Evolutionary conservation across 306 rosid species (phyloP).

Genomic region (Hippophae gyantsensis): DNA sequence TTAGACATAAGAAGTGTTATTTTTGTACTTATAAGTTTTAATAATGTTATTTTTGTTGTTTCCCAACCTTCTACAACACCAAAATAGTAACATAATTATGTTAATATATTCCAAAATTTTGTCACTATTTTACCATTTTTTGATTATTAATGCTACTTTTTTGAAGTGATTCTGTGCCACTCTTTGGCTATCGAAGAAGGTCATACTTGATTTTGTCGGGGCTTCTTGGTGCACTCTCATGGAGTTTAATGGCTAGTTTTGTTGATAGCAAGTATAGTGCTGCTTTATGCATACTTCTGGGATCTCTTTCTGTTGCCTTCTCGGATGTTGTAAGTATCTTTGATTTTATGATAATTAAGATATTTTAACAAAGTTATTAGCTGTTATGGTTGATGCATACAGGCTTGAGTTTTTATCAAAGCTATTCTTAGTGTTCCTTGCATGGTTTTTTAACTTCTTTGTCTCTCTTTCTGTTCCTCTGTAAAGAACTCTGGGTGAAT

Average conservation of each 20-base stretch:
- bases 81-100: no score
- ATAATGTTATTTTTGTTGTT: no score
- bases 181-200: slow-evolving; percentile 93
- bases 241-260: slow-evolving; percentile 83
- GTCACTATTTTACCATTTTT: no score
- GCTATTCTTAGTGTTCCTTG: no score
- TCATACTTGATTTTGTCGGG: slow-evolving; percentile 92
- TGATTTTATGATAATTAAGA: neutral
- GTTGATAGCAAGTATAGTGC: slow-evolving; percentile 71
- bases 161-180: slow-evolving; percentile 91
- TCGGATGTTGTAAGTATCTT: slow-evolving; percentile 88
- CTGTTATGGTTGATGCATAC: neutral
- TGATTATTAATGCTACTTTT: slow-evolving; percentile 5
- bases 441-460: neutral
- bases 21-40: no score
- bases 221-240: slow-evolving; percentile 91
- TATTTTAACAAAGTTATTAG: no score
- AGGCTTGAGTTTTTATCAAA: neutral
- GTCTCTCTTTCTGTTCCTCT: neutral
- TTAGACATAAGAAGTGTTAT: no score
- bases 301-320: slow-evolving; percentile 97
- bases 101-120: no score
- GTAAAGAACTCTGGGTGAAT: no score
- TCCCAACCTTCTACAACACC: no score
- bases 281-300: slow-evolving; percentile 87